Conservation (phyloP, 2,329 filamentous ascomycete genomes). For the Cordyceps farinosa region DNA sequence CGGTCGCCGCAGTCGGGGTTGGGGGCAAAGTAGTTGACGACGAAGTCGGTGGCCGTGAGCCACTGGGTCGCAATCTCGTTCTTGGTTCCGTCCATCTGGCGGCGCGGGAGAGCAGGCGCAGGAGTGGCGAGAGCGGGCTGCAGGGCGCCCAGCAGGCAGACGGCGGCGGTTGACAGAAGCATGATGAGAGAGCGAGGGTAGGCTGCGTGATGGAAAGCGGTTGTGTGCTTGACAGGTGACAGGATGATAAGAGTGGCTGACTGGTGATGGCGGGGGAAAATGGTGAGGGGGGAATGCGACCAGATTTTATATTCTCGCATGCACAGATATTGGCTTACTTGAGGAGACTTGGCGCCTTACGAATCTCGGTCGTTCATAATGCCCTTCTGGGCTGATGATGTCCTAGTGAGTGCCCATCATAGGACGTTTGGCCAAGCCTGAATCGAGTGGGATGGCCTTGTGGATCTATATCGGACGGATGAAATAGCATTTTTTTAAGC, state of each 20-base stretch:
- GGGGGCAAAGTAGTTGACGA: not conserved
- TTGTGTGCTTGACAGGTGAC: not conserved
- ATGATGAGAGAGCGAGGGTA: not conserved
- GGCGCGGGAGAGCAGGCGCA: not conserved
- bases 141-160: not conserved
- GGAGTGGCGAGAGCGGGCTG: not conserved
- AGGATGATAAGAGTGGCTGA: no score
- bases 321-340: no score
- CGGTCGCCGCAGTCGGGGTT: not conserved
- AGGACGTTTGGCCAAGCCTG: no score
- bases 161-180: not conserved
- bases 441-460: no score
- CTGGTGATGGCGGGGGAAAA: not conserved
- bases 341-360: no score
- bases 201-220: not conserved
- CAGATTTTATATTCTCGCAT: not conserved
- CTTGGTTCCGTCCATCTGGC: not conserved
- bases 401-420: no score
- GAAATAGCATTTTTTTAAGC: no score
- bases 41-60: not conserved
- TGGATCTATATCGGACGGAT: no score
- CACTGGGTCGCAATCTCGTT: not conserved
- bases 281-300: not conserved
- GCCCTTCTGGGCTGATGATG: no score
- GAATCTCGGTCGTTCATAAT: no score